phyloP scores from a whole-genome alignment of 2,329 filamentous ascomycete genomes.

The Cladosporium halotolerans region DNA sequence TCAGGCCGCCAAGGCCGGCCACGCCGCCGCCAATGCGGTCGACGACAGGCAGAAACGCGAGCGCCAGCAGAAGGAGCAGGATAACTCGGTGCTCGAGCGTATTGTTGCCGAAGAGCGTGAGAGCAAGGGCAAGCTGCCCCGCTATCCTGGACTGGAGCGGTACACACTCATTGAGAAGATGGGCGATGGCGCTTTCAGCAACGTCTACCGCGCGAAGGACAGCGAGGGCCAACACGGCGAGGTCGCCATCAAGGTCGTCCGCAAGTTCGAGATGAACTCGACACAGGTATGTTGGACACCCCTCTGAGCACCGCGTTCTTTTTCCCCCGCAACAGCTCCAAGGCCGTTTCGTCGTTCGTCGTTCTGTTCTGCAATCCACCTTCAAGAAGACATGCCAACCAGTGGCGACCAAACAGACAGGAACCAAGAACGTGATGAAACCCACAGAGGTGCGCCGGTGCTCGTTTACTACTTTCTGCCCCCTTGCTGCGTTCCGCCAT shows the following conservation, averaged over 20 bases:
- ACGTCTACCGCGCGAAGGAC: slow-evolving; percentile 88
- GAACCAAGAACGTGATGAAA: slow-evolving; percentile 62
- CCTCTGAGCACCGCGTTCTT: not conserved
- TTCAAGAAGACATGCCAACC: slow-evolving; percentile 11
- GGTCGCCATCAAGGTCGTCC: slow-evolving; percentile 96
- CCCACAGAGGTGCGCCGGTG: slow-evolving; percentile 82
- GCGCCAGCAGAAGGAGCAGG: slow-evolving; percentile 43
- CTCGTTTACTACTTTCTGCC: not conserved
- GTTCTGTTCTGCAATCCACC: not conserved
- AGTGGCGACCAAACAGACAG: slow-evolving; percentile 20
- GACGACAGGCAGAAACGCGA: slow-evolving; percentile 56
- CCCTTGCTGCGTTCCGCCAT: slow-evolving; percentile 15
- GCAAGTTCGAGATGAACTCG: slow-evolving; percentile 98
- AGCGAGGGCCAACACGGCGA: slow-evolving; percentile 64
- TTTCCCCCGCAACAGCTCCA: not conserved
- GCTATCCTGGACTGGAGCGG: slow-evolving; percentile 75
- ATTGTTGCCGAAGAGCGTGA: slow-evolving; percentile 89
- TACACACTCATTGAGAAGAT: slow-evolving; percentile 92
- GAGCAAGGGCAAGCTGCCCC: slow-evolving; percentile 76
- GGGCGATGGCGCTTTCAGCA: slow-evolving; percentile 98
- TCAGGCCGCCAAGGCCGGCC: slow-evolving; percentile 61
- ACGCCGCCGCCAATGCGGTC: slow-evolving; percentile 57
- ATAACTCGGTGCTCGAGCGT: slow-evolving; percentile 66
- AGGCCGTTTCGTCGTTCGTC: not conserved
- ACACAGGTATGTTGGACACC: slow-evolving; percentile 75